Conservation (phyloP, 2,329 filamentous ascomycete genomes). For the Nigrograna mackinnonii region DNA sequence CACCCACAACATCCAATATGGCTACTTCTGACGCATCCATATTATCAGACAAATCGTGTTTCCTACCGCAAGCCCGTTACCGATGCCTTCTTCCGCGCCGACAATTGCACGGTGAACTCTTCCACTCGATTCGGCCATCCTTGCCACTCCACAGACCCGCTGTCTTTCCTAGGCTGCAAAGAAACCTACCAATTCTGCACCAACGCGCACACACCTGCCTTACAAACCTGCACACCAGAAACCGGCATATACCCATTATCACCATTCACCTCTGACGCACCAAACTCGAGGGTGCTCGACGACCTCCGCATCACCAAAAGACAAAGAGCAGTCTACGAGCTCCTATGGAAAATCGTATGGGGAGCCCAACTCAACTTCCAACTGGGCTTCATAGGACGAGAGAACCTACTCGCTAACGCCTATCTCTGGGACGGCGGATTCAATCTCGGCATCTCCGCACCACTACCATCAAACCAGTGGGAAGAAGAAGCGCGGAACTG, state of each 20-base stretch:
- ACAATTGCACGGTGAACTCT: background rate
- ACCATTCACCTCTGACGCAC: background rate
- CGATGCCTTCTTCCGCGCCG: constrained; percentile 13
- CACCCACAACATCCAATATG: no score
- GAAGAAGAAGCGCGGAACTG: constrained; percentile 7
- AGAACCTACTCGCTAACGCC: constrained; percentile 7
- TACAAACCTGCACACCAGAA: background rate
- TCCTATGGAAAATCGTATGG: background rate
- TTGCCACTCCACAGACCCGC: constrained; percentile 5
- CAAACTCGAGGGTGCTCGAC: background rate
- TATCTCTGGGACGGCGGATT: constrained; percentile 8
- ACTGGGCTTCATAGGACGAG: background rate
- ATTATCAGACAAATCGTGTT: constrained; percentile 5
- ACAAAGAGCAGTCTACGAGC: background rate
- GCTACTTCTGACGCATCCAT: no score
- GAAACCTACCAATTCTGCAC: constrained; percentile 15
- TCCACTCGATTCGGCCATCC: background rate
- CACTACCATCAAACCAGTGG: constrained; percentile 6
- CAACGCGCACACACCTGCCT: background rate
- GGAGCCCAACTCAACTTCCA: constrained; percentile 3
- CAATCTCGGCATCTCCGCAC: constrained; percentile 2
- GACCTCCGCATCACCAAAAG: background rate
- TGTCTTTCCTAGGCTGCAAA: constrained; percentile 12
- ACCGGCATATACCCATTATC: background rate
- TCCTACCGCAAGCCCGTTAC: constrained; percentile 4